Percentiles rank a stretch among this genome's conserved stretches.
Evolutionary conservation across 2,329 filamentous ascomycete genomes (phyloP).

Genomic region (Fusarium sp.): DNA sequence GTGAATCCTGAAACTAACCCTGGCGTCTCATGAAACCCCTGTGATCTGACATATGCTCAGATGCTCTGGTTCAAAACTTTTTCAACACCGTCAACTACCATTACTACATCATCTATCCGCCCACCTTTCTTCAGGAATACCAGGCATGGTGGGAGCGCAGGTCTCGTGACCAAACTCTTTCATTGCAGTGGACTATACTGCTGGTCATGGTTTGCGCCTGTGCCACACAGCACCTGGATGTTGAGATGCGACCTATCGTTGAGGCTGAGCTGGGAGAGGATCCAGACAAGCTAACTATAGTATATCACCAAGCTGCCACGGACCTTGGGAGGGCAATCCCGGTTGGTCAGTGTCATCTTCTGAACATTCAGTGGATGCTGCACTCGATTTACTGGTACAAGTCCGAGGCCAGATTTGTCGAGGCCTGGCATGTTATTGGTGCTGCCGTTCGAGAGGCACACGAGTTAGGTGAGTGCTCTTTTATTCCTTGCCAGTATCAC

Average conservation of each 20-base stretch:
- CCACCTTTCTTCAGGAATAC: constrained; percentile 49
- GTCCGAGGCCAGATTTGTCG: constrained; percentile 47
- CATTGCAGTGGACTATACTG: constrained; percentile 50
- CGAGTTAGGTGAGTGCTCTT: constrained; percentile 41
- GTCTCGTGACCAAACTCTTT: constrained; percentile 41
- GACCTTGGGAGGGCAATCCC: constrained; percentile 48
- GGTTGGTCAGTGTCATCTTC: constrained; percentile 45
- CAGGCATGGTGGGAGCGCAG: constrained; percentile 47
- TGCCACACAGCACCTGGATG: constrained; percentile 46
- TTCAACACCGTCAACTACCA: constrained; percentile 50
- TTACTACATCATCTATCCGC: constrained; percentile 51
- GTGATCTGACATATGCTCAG: constrained; percentile 30
- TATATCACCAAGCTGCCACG: constrained; percentile 46
- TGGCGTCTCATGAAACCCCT: no score
- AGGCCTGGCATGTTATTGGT: constrained; percentile 49
- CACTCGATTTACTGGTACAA: constrained; percentile 52
- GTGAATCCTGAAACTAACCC: background rate
- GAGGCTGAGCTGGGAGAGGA: constrained; percentile 44
- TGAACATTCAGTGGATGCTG: constrained; percentile 48
- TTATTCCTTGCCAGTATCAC: no score
- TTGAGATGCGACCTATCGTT: constrained; percentile 44
- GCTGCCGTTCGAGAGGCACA: constrained; percentile 49
- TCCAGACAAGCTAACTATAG: constrained; percentile 41
- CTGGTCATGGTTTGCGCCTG: constrained; percentile 51
- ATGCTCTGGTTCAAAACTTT: constrained; percentile 50